These are phyloP conservation scores for Cystoderma amianthinum DNA, from an alignment of 768 basidiomycete species.

Conservation along the genomic window DNA sequence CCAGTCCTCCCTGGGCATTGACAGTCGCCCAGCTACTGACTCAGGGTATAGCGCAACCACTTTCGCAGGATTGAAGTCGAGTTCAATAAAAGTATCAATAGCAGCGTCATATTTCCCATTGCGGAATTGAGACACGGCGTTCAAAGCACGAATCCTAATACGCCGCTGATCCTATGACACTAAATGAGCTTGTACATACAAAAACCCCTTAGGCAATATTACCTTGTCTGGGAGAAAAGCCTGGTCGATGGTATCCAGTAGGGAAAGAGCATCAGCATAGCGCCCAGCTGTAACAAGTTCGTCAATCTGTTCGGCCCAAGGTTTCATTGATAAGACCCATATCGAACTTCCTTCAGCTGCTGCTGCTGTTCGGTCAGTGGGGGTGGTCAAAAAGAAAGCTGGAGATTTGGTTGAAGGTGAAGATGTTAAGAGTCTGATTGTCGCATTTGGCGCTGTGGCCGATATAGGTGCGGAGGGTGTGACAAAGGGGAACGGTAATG, in stretches of 20 bases:
- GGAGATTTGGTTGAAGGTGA: conserved; percentile 46
- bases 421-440: conserved; percentile 59
- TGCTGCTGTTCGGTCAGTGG: conserved; percentile 61
- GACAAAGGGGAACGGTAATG: conserved; percentile 56
- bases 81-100: conserved; percentile 80
- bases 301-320: conserved; percentile 80
- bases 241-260: conserved; percentile 66
- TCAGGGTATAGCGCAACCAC: conserved; percentile 88
- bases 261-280: conserved; percentile 75
- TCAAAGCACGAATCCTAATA: conserved; percentile 59
- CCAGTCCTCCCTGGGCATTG: conserved; percentile 65
- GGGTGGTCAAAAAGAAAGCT: conserved; percentile 63
- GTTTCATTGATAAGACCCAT: conserved; percentile 67
- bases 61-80: conserved; percentile 90
- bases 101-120: conserved; percentile 66
- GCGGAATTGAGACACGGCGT: conserved; percentile 75
- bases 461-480: conserved; percentile 16
- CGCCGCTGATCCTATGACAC: conserved; percentile 44
- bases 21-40: conserved; percentile 70
- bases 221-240: conserved; percentile 60
- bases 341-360: conserved; percentile 68
- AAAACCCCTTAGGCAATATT: too few species aligned
- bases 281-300: conserved; percentile 64
- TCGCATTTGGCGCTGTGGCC: conserved; percentile 29
- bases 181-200: too few species aligned